Evolutionary conservation across 2,329 filamentous ascomycete genomes (phyloP), one percentile per base, ranked within the genome.

Genomic region (Plenodomus biglobosus): DNA sequence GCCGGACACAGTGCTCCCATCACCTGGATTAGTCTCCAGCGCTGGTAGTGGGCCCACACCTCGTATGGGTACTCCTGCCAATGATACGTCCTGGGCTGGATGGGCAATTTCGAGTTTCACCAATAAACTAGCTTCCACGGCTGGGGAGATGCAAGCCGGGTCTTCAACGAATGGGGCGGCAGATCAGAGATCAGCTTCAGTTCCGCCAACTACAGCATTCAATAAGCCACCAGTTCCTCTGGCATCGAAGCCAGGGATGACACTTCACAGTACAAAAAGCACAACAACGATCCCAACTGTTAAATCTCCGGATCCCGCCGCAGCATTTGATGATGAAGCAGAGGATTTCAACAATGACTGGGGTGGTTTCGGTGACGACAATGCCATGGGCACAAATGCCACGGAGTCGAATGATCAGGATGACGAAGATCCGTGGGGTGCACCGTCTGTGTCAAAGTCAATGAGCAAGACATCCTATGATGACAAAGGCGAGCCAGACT

Each of bases 71-170:
- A 94, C 88, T 1, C 86, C 90, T 1, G 87, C 90, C 51, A 82
- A 80, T 34, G 80, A 86, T 35, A 70, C 56, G 44, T 85, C 85
- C 2, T 97, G 94, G 94, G 85, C 94, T 1, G 94, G 94, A 11
- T 99, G 94, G 94, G 94, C 94, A 1, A 96, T 99, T 45, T 97
- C 94, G 0, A 96, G 91, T 1, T 99, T 99, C 68, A 97, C 94
- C 1, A 97, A 97, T 73, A 96, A 96, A 64, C 71, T 97, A 11
- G 86, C 90, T 1, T 75, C 88, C 0, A 91, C 90, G 0, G 87
- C 87, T 8, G 94, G 94, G 16, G 88, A 96, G 48, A 99, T 99
- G 55, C 80, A 92, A 65, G 75, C 84, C 11, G 75, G 40, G 11
- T 50, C 58, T 7, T 21, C 43, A 1, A 40, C 57, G 8, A 72